Conservation (phyloP, 2,329 filamentous ascomycete genomes). For the Monosporascus ibericus region DNA sequence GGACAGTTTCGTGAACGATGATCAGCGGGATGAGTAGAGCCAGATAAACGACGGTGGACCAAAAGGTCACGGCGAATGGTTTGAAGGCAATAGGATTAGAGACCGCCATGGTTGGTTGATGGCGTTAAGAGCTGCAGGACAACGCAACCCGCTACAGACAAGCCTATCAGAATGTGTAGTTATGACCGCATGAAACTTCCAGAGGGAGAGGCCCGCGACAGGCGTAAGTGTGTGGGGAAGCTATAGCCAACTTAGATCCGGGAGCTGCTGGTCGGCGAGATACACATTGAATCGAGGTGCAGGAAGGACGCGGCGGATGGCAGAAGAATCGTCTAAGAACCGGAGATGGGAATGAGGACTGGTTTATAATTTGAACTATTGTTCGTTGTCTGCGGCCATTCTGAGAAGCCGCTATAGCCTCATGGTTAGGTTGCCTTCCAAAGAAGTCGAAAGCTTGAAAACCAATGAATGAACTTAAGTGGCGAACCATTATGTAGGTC, state of each 20-base stretch:
- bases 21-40: constrained; percentile 68
- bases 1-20: constrained; percentile 70
- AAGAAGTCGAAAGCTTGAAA: background rate
- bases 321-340: no score
- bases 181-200: background rate
- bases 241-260: background rate
- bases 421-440: background rate
- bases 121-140: background rate
- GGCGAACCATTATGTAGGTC: no score
- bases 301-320: no score
- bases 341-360: background rate
- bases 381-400: background rate
- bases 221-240: background rate
- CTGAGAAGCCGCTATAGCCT: background rate
- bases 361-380: background rate
- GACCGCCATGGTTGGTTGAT: constrained; percentile 18
- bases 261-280: background rate
- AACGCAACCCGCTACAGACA: background rate
- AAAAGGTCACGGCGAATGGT: constrained; percentile 74
- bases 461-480: no score
- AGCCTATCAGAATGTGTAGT: constrained; percentile 6
- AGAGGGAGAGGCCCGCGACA: background rate
- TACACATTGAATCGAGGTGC: background rate
- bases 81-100: constrained; percentile 67
- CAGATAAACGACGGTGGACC: constrained; percentile 70